Base-by-base conservation (phyloP, 805 yeast genomes). In the Lachancea sp. region DNA sequence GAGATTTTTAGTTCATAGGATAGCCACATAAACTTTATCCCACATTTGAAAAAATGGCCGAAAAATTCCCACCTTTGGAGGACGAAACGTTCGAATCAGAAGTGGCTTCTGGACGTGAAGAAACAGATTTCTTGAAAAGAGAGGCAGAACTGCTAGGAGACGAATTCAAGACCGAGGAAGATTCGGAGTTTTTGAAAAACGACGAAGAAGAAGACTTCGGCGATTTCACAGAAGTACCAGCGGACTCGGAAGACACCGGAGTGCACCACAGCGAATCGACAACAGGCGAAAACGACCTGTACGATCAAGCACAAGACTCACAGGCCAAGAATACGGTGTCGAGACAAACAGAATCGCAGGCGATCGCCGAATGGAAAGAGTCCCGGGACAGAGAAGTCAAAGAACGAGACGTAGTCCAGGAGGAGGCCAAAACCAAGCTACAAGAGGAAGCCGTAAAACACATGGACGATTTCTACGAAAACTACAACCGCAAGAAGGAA, bases 391-490 rank as follows among this genome's bases (percentile, higher is more conserved):
- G 84, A 47, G 96, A 89, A 63, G 81, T 91, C 49, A 71, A 75
- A 44, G 79, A 85, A 58, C 78, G 95, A 60, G 98, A 91, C 59
- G 81, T 75, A 54, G 78, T 78, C 51, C 82, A 84, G 55, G 70
- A 69, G 17, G 70, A 77, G 54, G 84, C 78, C 62, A 77, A 83
- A 59, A 70, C 70, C 26, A 87, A 81, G 49, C 74, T 88, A 47
- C 76, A 83, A 45, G 75, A 78, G 42, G 82, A 82, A 50, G 98
- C 98, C 9, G 78, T 79, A 58, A 79, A 81, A 62, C 81, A 88
- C 44, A 79, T 89, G 58, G 96, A 91, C 63, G 95, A 85, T 52
- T 91, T 91, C 65, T 91, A 91, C 66, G 95, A 87, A 56, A 82
- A 82, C 60, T 91, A 91, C 73, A 89, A 87, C 69, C 72, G 74